Conservation (phyloP, 208 protist species). For the Leishmania major region DNA sequence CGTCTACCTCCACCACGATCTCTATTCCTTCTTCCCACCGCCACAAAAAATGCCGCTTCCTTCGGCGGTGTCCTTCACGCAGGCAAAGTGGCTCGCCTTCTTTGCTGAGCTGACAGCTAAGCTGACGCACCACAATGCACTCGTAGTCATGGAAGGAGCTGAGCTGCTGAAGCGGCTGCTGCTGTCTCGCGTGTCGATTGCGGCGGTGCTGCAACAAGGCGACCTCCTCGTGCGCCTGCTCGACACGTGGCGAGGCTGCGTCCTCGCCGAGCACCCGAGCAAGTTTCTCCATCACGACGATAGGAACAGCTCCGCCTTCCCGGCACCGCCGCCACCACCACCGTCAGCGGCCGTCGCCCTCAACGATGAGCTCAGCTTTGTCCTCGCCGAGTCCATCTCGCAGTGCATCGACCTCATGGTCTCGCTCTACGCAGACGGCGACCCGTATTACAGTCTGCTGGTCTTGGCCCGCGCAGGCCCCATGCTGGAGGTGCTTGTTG, state of each 20-base stretch:
- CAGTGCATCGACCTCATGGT: conserved; percentile 77
- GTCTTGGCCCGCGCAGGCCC: conserved; percentile 59
- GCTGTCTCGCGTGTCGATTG: conserved; percentile 70
- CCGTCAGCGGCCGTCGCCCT: conserved; percentile 26
- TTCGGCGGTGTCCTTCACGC: conserved; percentile 51
- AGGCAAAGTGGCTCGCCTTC: conserved; percentile 83
- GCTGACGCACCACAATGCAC: conserved; percentile 79
- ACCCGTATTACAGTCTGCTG: conserved; percentile 74
- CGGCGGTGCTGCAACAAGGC: conserved; percentile 79
- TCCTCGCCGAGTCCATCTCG: conserved; percentile 66
- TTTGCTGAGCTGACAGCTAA: conserved; percentile 88
- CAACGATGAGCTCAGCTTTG: conserved; percentile 61
- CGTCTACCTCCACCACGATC: background rate
- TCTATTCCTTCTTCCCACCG: background rate
- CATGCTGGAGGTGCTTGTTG: conserved; percentile 56
- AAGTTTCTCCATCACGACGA: background rate
- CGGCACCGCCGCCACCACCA: background rate
- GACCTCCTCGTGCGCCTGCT: conserved; percentile 58
- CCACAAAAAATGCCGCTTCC: conserved; percentile 57
- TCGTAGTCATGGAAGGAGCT: conserved; percentile 80
- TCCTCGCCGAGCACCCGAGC: conserved; percentile 30
- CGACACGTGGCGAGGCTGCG: conserved; percentile 55
- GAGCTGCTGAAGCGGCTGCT: conserved; percentile 76
- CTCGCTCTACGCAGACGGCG: conserved; percentile 61
- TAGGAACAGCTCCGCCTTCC: background rate